These are phyloP conservation scores for Juglanconis sp. DNA, from an alignment of 2,329 filamentous ascomycete species.

Conservation along the genomic window DNA sequence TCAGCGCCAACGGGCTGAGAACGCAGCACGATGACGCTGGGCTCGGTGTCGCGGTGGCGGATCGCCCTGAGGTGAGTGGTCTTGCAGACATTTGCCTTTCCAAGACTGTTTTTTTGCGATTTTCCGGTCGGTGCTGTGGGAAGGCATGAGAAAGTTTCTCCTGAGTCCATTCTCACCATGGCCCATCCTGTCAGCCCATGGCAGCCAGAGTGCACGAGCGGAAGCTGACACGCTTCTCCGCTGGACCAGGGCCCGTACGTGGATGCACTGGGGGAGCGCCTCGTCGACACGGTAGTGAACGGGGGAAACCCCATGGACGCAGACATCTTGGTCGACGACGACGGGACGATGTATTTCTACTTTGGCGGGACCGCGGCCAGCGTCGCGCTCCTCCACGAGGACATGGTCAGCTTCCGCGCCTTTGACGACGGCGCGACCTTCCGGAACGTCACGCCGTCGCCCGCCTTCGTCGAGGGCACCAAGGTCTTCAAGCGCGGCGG, in stretches of 20 bases:
- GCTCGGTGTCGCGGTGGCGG: slow-evolving; percentile 37
- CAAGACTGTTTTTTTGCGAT: no score
- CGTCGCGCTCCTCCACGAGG: slow-evolving; percentile 6
- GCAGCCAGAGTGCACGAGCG: no score
- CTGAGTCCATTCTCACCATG: no score
- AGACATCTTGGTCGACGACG: slow-evolving; percentile 39
- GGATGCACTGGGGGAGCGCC: slow-evolving; percentile 36
- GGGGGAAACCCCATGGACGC: slow-evolving; percentile 47
- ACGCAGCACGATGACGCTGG: slow-evolving; percentile 33
- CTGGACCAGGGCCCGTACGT: slow-evolving; percentile 32
- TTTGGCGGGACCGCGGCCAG: slow-evolving; percentile 9
- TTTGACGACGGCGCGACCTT: slow-evolving; percentile 3
- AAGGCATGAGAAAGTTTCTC: no score
- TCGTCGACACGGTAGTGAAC: slow-evolving; percentile 39
- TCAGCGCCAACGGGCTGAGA: slow-evolving; percentile 45
- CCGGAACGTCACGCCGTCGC: slow-evolving; percentile 3
- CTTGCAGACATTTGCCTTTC: not conserved
- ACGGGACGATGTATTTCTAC: slow-evolving; percentile 33
- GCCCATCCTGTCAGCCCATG: no score
- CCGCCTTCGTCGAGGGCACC: slow-evolving; percentile 7
- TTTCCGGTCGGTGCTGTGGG: no score
- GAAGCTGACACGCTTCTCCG: no score
- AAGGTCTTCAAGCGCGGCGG: slow-evolving; percentile 11
- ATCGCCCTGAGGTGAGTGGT: slow-evolving; percentile 24
- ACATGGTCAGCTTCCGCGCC: slow-evolving; percentile 12